Base-by-base conservation (phyloP, 441 rosid species). In the Sinapis alba region DNA sequence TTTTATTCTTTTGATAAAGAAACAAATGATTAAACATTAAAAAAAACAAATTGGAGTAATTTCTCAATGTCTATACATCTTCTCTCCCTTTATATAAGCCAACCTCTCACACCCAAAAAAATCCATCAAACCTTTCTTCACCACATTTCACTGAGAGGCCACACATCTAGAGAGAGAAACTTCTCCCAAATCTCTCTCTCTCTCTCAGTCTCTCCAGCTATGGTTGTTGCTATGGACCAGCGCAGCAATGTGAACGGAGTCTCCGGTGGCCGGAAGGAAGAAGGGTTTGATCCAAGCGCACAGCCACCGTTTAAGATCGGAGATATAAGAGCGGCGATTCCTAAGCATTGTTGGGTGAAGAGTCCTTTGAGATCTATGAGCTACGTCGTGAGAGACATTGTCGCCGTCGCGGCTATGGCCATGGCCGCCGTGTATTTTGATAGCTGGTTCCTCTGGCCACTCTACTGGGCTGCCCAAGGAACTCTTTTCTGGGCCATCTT, bases 401-500 rank as follows among this genome's bases (percentile, higher is more conserved):
- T 2, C 60, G 79, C 78, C 68, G 81, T 81, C 69, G 75, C 18
- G 5, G 67, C 77, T 63, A 9, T 81, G 16, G 77, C 76, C 51
- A 12, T 72, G 16, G 79, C 74, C 65, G 84, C 84, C 50, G 77
- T 81, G 30, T 78, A 65, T 23, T 0, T 74, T 23, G 72, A 77
- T 1, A 60, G 71, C 68, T 81, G 84, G 84, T 0, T 81, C 79
- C 8, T 77, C 10, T 77, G 81, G 79, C 84, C 84, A 50, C 76
- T 78, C 26, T 81, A 81, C 62, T 81, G 84, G 84, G 71, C 59
- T 61, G 84, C 74, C 1, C 84, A 81, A 71, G 84, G 84, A 45
- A 81, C 84, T 34, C 78, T 81, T 28, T 81, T 78, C 62, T 81
- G 84, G 84, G 84, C 84, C 73, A 60, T 81, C n/a, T 78, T 77